Evolutionary conservation across 306 rosid species (phyloP), one percentile per base, ranked within the genome.

Genomic region (Pterocarpus santalinus): DNA sequence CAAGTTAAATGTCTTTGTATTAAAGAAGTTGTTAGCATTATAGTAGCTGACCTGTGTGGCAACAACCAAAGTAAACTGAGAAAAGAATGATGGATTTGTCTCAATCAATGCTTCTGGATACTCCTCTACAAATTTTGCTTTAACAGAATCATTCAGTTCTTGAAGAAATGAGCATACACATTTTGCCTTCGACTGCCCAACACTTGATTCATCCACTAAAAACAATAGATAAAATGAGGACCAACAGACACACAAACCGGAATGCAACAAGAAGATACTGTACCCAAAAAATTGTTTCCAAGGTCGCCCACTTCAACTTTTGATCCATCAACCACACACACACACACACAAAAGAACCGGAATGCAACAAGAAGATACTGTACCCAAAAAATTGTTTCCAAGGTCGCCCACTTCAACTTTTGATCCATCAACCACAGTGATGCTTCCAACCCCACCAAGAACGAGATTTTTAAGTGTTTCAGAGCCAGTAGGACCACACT

Each of bases 401-500:
- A 93, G 99, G 83, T 95, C 99, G 41, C 99, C 97, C 62, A 41
- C 81, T 72, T 91, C 97, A 72, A 95, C 96, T 83, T 95, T 95
- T 30, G 99, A 87, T 67, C 98, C 99, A 83, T 95, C 99, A 49
- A 95, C 90, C 15, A 95, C 90, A 47, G 99, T 95, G 87, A 95
- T 95, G 87, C 98, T 92, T 82, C 99, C 99, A 76, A 93, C 66
- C 82, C 99, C 98, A 44, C 99, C 99, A 53, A 95, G 99, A 77
- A 93, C 99, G 63, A 95, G 98, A 84, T 95, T 93, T 91, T 83
- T 95, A 34, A 95, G 86, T 38, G 98, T 87, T 85, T 95, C 99
- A 28, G 99, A 93, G 67, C 99, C 99, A 9, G 99, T 95, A 66
- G 99, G 99, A 58, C 99, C 98, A 58, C 98, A 93, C 77, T 95